Conservation (phyloP, 768 basidiomycete genomes). For the Royoungia palumana region DNA sequence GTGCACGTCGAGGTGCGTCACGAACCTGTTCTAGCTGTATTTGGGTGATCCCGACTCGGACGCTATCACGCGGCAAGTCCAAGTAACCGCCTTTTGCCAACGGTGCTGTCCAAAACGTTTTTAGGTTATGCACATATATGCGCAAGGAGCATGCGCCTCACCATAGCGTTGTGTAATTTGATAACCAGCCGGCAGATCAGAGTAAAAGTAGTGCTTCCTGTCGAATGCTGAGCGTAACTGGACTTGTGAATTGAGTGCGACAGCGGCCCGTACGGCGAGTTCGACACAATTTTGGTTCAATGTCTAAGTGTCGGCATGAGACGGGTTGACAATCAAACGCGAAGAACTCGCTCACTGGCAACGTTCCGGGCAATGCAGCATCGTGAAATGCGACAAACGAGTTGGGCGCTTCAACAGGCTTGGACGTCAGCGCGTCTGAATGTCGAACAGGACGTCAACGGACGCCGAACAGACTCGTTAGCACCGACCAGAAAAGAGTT, state of each 20-base stretch:
- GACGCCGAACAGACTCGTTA: too few species aligned
- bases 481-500: slow-evolving; percentile 78
- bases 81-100: slow-evolving; percentile 69
- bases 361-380: slow-evolving; percentile 88
- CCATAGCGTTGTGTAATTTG: slow-evolving; percentile 98
- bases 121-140: background rate
- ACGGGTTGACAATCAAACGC: background rate
- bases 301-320: slow-evolving; percentile 6
- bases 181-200: slow-evolving; percentile 90
- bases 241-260: slow-evolving; percentile 68
- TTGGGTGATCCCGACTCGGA: slow-evolving; percentile 81
- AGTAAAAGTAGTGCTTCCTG: slow-evolving; percentile 97
- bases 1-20: background rate
- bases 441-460: background rate
- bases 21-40: slow-evolving; percentile 92
- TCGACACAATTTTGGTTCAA: slow-evolving; percentile 71
- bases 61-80: slow-evolving; percentile 36
- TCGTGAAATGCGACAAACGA: slow-evolving; percentile 74
- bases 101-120: slow-evolving; percentile 51
- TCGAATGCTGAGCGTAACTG: slow-evolving; percentile 81
- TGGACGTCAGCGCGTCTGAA: slow-evolving; percentile 41
- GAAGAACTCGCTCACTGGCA: slow-evolving; percentile 61
- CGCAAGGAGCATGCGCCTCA: slow-evolving; percentile 24
- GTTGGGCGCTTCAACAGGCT: slow-evolving; percentile 58
- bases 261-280: slow-evolving; percentile 74